Evolutionary conservation across 2,329 filamentous ascomycete species (phyloP).

Genomic region (Calonectria pseudoreteaudii): DNA sequence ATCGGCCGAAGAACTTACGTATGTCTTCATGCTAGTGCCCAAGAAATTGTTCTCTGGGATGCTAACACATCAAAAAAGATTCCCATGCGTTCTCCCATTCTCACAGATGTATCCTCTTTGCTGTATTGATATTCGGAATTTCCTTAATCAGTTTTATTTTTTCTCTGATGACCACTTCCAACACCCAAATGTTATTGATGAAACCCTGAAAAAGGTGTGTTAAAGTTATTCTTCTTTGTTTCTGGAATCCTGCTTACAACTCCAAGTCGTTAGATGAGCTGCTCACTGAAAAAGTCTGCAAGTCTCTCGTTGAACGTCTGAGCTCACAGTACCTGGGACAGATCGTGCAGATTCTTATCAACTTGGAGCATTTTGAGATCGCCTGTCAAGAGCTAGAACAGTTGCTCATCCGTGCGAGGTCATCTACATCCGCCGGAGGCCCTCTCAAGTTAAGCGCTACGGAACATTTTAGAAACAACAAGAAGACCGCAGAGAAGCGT

Average conservation of each 20-base stretch:
- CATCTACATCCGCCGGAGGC: conserved; percentile 82
- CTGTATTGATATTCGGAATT: conserved; percentile 98
- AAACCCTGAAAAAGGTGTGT: conserved; percentile 81
- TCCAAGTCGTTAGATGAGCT: conserved; percentile 88
- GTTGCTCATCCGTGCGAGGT: conserved; percentile 85
- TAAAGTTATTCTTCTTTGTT: background rate
- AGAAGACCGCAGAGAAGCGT: conserved; percentile 95
- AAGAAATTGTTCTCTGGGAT: background rate
- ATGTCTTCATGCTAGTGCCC: conserved; percentile 46
- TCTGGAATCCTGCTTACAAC: conserved; percentile 17
- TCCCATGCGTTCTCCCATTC: conserved; percentile 95
- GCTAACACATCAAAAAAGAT: conserved; percentile 61
- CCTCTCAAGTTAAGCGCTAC: conserved; percentile 86
- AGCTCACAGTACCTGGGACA: conserved; percentile 95
- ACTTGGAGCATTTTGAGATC: conserved; percentile 95
- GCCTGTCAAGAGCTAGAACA: conserved; percentile 92
- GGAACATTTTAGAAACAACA: conserved; percentile 86
- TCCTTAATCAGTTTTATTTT: conserved; percentile 97
- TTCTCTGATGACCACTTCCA: conserved; percentile 98
- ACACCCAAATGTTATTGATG: conserved; percentile 89
- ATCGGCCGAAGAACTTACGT: conserved; percentile 79
- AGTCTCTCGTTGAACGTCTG: conserved; percentile 87
- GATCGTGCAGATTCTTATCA: conserved; percentile 98
- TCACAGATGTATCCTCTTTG: conserved; percentile 99
- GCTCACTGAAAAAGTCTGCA: conserved; percentile 92